These are phyloP conservation scores for Pneumocystis oryctolagi DNA, from an alignment of 1,139 yeast genomes.

Conservation along the genomic window DNA sequence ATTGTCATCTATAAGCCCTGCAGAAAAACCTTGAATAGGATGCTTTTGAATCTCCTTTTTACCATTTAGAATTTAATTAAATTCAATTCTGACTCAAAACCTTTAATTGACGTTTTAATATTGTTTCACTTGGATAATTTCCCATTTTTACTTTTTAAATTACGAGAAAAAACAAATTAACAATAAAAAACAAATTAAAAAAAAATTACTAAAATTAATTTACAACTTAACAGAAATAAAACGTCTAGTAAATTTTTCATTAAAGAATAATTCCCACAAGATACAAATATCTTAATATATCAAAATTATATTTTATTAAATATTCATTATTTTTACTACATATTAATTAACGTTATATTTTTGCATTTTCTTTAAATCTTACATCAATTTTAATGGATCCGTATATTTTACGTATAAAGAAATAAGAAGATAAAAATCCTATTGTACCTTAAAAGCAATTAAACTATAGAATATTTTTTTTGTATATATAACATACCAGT, in stretches of 20 bases:
- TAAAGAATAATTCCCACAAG: no score
- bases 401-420: slow-evolving; percentile 67
- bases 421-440: slow-evolving; percentile 63
- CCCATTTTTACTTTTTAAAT: not conserved
- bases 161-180: not conserved
- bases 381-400: slow-evolving; percentile 73
- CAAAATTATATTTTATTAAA: not conserved
- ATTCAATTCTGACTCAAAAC: not conserved
- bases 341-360: not conserved
- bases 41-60: slow-evolving; percentile 11
- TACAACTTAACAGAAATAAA: not conserved
- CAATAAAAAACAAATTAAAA: not conserved
- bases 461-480: not conserved
- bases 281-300: no score
- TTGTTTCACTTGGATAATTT: not conserved
- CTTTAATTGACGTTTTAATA: not conserved
- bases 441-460: slow-evolving; percentile 29
- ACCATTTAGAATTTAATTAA: not conserved
- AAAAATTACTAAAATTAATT: not conserved
- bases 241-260: not conserved
- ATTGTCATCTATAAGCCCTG: slow-evolving; percentile 17
- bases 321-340: not conserved
- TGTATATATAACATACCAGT: slow-evolving; percentile 37
- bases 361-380: slow-evolving; percentile 46
- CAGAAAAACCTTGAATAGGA: slow-evolving; percentile 18